Evolutionary conservation across 768 basidiomycete species (phyloP), one percentile per base, ranked within the genome.

Genomic region (Fomitopsis serialis): DNA sequence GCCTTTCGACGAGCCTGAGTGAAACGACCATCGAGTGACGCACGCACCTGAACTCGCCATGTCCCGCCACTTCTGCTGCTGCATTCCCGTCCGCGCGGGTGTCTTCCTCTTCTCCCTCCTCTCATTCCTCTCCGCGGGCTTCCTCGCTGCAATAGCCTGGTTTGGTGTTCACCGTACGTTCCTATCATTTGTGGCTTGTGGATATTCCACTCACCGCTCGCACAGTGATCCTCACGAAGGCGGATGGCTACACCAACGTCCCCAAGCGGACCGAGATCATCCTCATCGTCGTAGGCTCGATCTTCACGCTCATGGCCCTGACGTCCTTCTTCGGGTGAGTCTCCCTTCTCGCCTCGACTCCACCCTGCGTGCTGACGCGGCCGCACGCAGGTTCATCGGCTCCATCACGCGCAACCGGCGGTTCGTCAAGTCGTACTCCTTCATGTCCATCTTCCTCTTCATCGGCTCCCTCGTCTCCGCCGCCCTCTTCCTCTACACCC

Each of bases 81-180:
- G 66, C 52, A 67, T 67, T 36, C 66, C 66, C 43, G 66, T 67
- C 48, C 62, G 66, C 45, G 46, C 50, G 8, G 66, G 54, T 19
- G 66, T 65, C 36, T 67, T 65, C 64, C n/a, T 67, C 52, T 58
- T 62, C 53, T 67, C 64, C 3, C 52, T 66, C 27, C 44, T 64
- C 46, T 52, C 61, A 10, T 61, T 64, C 53, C 40, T 61, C 34
- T 27, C 27, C 11, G 29, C 40, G 5, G 60, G 60, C n/a, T 23
- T 50, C 12, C 12, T 50, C 6, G 45, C 58, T 2, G 57, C 54
- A 7, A 17, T 59, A 0, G 45, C 50, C 7, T 66, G 63, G 63
- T 55, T 50, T 35, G 27, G 57, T 27, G 24, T 65, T 22, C 55
- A 57, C 25, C 42, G 64, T 65, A 36, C 37, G 62, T 61, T 9